These are phyloP conservation scores for Exobasidium cylindrosporum DNA, from an alignment of 1,284 basidiomycete species.

Conservation along the genomic window DNA sequence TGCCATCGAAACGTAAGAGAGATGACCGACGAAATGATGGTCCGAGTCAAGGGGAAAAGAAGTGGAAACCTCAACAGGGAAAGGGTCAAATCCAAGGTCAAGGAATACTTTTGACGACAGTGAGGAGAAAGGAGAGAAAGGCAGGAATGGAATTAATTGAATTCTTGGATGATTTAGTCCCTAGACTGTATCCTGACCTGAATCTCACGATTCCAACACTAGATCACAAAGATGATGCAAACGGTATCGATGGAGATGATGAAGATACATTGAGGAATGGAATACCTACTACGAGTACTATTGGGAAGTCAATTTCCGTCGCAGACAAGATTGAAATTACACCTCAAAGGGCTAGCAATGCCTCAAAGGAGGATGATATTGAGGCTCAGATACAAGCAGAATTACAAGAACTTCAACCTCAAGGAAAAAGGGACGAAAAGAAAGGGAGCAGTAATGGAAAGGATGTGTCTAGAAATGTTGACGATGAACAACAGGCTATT, in stretches of 20 bases:
- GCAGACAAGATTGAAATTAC: background rate
- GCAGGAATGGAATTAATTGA: slow-evolving; percentile 45
- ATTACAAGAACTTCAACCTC: slow-evolving; percentile 23
- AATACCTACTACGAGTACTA: background rate
- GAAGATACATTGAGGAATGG: background rate
- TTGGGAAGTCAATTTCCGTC: background rate
- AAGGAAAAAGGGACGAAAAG: background rate
- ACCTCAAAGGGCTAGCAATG: background rate
- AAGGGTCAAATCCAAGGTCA: slow-evolving; percentile 21
- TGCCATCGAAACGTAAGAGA: no score
- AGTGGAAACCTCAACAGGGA: background rate
- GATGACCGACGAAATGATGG: no score
- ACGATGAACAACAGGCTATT: background rate
- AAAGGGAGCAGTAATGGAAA: background rate
- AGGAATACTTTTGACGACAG: slow-evolving; percentile 45
- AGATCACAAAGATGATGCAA: background rate
- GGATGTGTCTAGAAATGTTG: slow-evolving; percentile 15
- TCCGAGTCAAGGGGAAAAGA: slow-evolving; percentile 3
- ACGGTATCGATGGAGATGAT: background rate
- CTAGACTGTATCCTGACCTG: slow-evolving; percentile 34
- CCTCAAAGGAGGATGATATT: slow-evolving; percentile 27
- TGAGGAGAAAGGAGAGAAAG: slow-evolving; percentile 43
- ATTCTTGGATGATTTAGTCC: slow-evolving; percentile 40
- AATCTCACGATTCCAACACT: slow-evolving; percentile 16
- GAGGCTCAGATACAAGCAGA: slow-evolving; percentile 47